Evolutionary conservation across 768 basidiomycete genomes (phyloP).

Genomic region (Tricholomella constricta): DNA sequence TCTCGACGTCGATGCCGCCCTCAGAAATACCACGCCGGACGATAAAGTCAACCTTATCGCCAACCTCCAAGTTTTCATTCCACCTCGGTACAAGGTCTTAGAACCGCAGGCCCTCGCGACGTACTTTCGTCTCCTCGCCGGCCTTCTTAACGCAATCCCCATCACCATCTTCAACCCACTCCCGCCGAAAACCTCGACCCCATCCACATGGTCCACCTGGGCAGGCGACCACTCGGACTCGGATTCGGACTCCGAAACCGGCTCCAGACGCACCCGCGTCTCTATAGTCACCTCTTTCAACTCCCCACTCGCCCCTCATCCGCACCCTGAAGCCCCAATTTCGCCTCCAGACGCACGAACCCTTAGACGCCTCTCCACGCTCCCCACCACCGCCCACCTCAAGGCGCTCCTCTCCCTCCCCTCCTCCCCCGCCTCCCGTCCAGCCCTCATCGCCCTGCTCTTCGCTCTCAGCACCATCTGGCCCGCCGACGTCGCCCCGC

Average conservation of each 20-base stretch:
- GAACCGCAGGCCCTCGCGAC: constrained; percentile 44
- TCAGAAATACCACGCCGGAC: constrained; percentile 30
- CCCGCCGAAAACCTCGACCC: constrained; percentile 20
- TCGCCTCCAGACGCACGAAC: constrained; percentile 61
- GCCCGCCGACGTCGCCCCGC: constrained; percentile 52
- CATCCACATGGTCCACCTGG: constrained; percentile 14
- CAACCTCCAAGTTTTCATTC: constrained; percentile 66
- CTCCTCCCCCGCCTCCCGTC: constrained; percentile 37
- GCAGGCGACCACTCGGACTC: constrained; percentile 38
- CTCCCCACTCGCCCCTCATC: constrained; percentile 11
- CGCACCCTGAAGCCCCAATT: constrained; percentile 43
- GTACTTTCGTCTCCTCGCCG: constrained; percentile 56
- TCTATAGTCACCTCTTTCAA: constrained; percentile 40
- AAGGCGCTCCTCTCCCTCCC: constrained; percentile 52
- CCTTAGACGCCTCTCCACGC: constrained; percentile 58
- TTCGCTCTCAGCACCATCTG: constrained; percentile 61
- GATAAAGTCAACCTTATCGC: constrained; percentile 65
- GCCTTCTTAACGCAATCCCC: constrained; percentile 56
- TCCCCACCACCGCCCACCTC: constrained; percentile 57
- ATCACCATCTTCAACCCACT: constrained; percentile 49
- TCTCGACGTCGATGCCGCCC: constrained; percentile 23
- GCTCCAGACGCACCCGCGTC: constrained; percentile 30
- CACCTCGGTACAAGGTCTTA: constrained; percentile 60
- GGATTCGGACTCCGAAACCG: constrained; percentile 37
- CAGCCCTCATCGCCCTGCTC: constrained; percentile 58